A percentile compares a stretch with the other conserved stretches of the same genome.
Evolutionary conservation across 2,329 filamentous ascomycete genomes (phyloP).

Genomic region (Exophiala oligosperma): DNA sequence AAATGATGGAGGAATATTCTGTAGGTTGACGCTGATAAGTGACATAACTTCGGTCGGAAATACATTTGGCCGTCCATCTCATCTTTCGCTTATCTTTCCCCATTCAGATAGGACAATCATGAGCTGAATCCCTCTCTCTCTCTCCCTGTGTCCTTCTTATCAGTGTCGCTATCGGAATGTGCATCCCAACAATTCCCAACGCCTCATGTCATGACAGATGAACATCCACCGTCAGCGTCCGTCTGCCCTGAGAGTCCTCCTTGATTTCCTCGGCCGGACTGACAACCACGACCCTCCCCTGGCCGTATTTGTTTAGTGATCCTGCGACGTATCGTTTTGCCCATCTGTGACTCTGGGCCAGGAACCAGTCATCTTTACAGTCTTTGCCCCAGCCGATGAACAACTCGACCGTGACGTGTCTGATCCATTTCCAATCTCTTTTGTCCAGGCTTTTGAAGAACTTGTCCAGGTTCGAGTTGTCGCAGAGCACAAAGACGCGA

Average conservation of each 20-base stretch:
- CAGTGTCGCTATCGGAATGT: no score
- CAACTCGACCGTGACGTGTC: conserved; percentile 15
- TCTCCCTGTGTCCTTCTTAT: no score
- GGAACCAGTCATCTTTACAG: conserved; percentile 21
- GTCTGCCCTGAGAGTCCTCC: conserved; percentile 13
- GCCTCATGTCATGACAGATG: conserved; percentile 9
- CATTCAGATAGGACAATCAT: no score
- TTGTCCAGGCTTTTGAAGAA: conserved; percentile 16
- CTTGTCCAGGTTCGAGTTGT: conserved; percentile 20
- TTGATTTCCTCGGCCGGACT: conserved; percentile 10
- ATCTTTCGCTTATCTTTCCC: no score
- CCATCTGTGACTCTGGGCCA: conserved; percentile 20
- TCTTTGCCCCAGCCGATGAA: conserved; percentile 18
- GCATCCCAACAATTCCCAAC: no score
- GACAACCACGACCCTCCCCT: conserved; percentile 11
- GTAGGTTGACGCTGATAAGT: no score
- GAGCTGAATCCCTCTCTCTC: no score
- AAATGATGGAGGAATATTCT: no score
- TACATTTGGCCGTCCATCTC: no score
- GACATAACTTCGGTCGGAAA: no score
- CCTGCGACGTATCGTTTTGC: conserved; percentile 17
- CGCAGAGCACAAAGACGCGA: conserved; percentile 17
- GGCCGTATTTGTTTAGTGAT: conserved; percentile 11
- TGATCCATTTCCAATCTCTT: conserved; percentile 19
- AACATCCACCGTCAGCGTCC: conserved; percentile 17